Evolutionary conservation across 2,329 filamentous ascomycete genomes (phyloP).

Genomic region (Plectosphaerella sp.): DNA sequence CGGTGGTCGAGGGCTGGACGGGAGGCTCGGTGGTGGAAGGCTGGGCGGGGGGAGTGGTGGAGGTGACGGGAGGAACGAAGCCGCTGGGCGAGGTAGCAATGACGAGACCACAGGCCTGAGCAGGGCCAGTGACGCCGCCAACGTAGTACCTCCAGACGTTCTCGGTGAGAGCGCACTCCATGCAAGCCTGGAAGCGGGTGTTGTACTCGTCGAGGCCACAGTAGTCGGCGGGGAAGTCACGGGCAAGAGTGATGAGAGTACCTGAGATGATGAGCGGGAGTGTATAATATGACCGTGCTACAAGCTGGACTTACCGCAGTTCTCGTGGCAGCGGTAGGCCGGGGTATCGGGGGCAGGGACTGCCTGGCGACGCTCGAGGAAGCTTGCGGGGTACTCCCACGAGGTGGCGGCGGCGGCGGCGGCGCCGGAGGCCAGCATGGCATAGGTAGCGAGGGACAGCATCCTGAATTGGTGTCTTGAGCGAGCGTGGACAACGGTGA

Average conservation of each 20-base stretch:
- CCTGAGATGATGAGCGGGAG: background rate
- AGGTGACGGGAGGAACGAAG: conserved; percentile 2
- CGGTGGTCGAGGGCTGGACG: background rate
- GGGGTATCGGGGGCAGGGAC: conserved; percentile 31
- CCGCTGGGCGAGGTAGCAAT: conserved; percentile 7
- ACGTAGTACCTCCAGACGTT: conserved; percentile 41
- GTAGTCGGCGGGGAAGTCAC: conserved; percentile 19
- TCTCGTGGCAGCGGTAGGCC: conserved; percentile 39
- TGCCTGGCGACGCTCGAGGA: conserved; percentile 32
- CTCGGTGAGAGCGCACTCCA: conserved; percentile 36
- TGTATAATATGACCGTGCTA: background rate
- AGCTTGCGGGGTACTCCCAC: conserved; percentile 7
- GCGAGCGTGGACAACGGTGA: background rate
- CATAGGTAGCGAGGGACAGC: background rate
- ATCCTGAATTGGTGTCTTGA: background rate
- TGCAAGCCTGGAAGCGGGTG: conserved; percentile 33
- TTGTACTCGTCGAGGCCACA: conserved; percentile 34
- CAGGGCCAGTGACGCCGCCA: conserved; percentile 25
- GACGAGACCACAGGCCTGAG: conserved; percentile 10
- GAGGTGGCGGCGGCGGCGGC: background rate
- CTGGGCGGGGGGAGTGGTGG: background rate
- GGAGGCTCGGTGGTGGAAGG: background rate
- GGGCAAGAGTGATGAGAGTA: conserved; percentile 27
- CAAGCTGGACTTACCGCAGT: conserved; percentile 31
- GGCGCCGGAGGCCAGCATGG: conserved; percentile 1